Evolutionary conservation across 2,329 filamentous ascomycete genomes (phyloP), one percentile per base, ranked within the genome.

Genomic region (Colletotrichum melonis): DNA sequence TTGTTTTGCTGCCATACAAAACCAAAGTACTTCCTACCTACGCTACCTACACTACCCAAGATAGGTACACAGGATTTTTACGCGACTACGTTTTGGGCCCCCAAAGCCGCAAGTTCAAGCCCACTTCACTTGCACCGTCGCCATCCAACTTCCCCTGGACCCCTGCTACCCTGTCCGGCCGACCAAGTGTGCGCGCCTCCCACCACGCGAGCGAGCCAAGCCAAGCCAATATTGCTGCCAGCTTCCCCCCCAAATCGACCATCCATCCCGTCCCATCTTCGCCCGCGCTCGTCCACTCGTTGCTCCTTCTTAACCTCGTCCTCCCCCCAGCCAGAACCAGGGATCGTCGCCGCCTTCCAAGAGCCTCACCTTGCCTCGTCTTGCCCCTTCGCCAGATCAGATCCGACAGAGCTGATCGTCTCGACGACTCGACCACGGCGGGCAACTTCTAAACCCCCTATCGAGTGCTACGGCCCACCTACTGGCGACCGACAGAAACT

Each of bases 181-280:
- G 42, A 62, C 28, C 16, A 55, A 58, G 64, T 58, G 42, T 59
- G 24, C 16, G 49, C 62, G 64, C 62, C 52, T 59, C 52, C 42
- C 38, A 62, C 26, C 65, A 69, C 57, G 66, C 69, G 57, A 63
- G 59, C 69, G 59, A 72, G 66, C 70, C 59, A 69, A 58, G 69
- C 65, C 64, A 64, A 72, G 66, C 66, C 59, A 69, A 73, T 73
- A 65, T 69, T 73, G 70, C 59, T 73, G 49, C 49, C 49, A 38
- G 32, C 30, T 46, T 42, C 32, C 56, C 63, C 69, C 28, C 22
- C 6, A 42, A 42, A 30, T 32, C 65, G 22, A 42, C 54, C 70
- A 68, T 68, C 59, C 70, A 68, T 68, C 57, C 26, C 60, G 30
- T 63, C 30, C 56, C 54, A 38, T 54, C 69, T 35, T 35, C 32